Evolutionary conservation across 2,329 filamentous ascomycete genomes (phyloP).

Genomic region (Zopfia rhizophila): DNA sequence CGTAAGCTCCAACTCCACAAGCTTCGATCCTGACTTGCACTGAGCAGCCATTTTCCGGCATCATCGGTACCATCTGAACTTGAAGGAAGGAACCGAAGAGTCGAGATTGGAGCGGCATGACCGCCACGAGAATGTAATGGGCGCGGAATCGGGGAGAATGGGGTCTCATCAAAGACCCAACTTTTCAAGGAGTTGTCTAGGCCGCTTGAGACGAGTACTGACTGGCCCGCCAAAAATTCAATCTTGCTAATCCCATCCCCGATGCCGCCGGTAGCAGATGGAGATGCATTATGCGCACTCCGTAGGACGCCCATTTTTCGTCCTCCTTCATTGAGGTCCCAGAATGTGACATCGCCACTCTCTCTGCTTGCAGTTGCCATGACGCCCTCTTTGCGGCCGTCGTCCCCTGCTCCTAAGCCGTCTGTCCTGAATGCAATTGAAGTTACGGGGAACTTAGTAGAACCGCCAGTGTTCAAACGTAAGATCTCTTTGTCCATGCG

Average conservation of each 20-base stretch:
- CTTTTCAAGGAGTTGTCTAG: constrained; percentile 93
- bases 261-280: constrained; percentile 62
- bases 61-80: constrained; percentile 90
- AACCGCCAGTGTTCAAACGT: constrained; percentile 71
- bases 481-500: constrained; percentile 79
- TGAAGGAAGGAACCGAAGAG: constrained; percentile 84
- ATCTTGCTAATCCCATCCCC: constrained; percentile 85
- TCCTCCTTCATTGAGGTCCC: constrained; percentile 92
- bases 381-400: constrained; percentile 83
- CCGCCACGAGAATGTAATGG: constrained; percentile 87
- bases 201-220: constrained; percentile 88
- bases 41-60: constrained; percentile 92
- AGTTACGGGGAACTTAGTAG: constrained; percentile 72
- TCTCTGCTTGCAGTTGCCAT: constrained; percentile 88
- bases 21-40: constrained; percentile 87
- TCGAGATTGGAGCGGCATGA: constrained; percentile 86
- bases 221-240: constrained; percentile 89
- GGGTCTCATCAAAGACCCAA: constrained; percentile 95
- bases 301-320: constrained; percentile 87
- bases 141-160: constrained; percentile 86
- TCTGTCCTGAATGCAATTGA: constrained; percentile 93
- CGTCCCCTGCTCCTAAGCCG: constrained; percentile 84
- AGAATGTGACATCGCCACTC: constrained; percentile 91
- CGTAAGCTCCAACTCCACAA: constrained; percentile 97
- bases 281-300: constrained; percentile 85